A percentile compares a stretch with the other conserved stretches of the same genome.
Conservation (phyloP, 805 yeast genomes). For the Myxozyma monticola region DNA sequence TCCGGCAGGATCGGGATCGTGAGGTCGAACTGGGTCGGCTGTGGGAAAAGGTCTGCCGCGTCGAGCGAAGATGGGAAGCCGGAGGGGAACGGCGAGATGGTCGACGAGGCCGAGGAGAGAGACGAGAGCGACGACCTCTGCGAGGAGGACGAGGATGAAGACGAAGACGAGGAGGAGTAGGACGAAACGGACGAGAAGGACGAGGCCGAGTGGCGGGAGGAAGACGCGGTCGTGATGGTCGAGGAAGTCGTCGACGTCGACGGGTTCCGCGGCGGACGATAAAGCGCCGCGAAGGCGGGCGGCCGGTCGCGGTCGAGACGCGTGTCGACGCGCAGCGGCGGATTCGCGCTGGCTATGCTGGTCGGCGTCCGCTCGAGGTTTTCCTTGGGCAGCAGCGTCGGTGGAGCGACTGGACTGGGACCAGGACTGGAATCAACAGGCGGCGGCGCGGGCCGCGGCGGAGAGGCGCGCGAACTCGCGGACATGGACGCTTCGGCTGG, state of each 20-base stretch:
- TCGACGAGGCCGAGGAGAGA: slow-evolving; percentile 3
- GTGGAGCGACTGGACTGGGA: too few species aligned
- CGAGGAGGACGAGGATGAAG: slow-evolving; percentile 2
- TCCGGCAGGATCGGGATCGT: slow-evolving; percentile 28
- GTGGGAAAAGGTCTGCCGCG: slow-evolving; percentile 19
- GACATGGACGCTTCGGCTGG: too few species aligned
- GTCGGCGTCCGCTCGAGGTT: too few species aligned
- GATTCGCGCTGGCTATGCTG: neutral
- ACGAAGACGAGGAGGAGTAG: slow-evolving; percentile 2
- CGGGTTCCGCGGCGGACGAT: neutral
- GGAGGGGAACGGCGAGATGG: neutral
- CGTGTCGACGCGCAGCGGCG: neutral
- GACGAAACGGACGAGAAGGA: neutral
- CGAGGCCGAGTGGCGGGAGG: slow-evolving; percentile 1
- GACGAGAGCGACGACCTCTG: slow-evolving; percentile 5
- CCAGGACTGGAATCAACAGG: too few species aligned
- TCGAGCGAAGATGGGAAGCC: neutral
- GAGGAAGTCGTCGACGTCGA: too few species aligned
- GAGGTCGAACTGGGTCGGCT: slow-evolving; percentile 15
- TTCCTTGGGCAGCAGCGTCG: too few species aligned
- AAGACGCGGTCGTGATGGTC: slow-evolving; percentile 3
- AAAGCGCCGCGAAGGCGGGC: neutral
- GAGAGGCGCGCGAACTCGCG: too few species aligned
- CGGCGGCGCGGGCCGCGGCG: too few species aligned
- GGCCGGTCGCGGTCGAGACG: neutral